Evolutionary conservation across 129 eudicot species (phyloP), one percentile per base, ranked within the genome.

Genomic region (Artemisia argyi): DNA sequence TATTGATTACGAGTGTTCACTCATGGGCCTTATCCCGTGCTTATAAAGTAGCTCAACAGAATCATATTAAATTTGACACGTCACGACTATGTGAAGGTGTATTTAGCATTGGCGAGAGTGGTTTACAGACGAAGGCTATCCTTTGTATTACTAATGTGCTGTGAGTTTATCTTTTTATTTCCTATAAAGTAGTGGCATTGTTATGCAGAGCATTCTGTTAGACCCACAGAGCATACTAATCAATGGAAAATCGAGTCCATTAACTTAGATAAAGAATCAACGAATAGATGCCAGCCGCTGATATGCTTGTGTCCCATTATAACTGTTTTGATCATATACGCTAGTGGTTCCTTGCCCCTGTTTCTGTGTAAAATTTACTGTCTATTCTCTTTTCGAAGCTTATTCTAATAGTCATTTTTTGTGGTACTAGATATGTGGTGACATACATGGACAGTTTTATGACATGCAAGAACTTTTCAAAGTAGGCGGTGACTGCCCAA

Each of bases 401-500:
- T 42, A 55, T 42, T 22, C 62, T 68, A 47, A 68, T 72, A 57
- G 69, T 44, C 55, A n/a, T 39, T 57, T 30, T 68, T 71, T 60
- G 18, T 74, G 60, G 56, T 46, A 30, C 54, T 30, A 92, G 96
- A 92, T 92, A 78, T 89, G 98, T 68, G 98, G 98, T 7, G 98
- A 92, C 78, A 92, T 92, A 69, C 98, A 92, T 65, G 98, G 98
- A 52, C 96, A 92, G 76, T 92, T 92, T 57, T 92, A 89, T 83
- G 98, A 92, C 83, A 81, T 92, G 92, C 87, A 87, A 87, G 95
- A 92, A 84, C 90, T 92, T 75, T 92, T 92, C 52, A 92, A 80
- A 85, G 98, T 92, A 55, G 98, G 98, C 10, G 96, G 98, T 77
- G 98, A 92, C 81, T 89, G 96, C 80, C 98, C 98, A 55, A 87